A percentile compares a stretch with the other conserved stretches of the same genome.
phyloP scores from a whole-genome alignment of 1,284 basidiomycete genomes.

The Limonomyces culmigenus region DNA sequence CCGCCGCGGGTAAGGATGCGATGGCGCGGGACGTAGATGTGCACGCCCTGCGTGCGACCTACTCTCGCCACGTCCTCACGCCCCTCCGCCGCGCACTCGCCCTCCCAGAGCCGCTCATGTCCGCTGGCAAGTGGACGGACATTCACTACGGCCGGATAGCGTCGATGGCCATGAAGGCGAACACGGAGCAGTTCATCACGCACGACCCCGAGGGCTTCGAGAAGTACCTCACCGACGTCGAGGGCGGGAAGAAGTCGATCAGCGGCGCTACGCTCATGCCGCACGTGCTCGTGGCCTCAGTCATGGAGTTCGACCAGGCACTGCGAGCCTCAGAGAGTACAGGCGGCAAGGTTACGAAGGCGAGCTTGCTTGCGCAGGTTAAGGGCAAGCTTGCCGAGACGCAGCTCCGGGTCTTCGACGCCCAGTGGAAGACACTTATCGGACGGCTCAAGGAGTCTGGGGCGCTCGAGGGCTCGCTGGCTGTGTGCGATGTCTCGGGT shows the following conservation, averaged over 20 bases:
- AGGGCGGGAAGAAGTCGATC: constrained; percentile 32
- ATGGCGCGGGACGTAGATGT: constrained; percentile 14
- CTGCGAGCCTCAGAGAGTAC: not conserved
- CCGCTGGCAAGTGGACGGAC: constrained; percentile 35
- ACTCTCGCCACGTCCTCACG: constrained; percentile 35
- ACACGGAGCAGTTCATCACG: constrained; percentile 31
- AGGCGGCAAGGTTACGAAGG: not conserved
- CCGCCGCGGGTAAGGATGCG: constrained; percentile 8
- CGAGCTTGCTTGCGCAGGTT: constrained; percentile 7
- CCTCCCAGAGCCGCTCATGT: constrained; percentile 47
- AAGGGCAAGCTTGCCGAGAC: constrained; percentile 14
- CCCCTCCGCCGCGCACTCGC: constrained; percentile 29
- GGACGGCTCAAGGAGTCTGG: constrained; percentile 33
- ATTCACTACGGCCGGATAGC: constrained; percentile 38
- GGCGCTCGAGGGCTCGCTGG: constrained; percentile 40
- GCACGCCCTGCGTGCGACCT: constrained; percentile 29
- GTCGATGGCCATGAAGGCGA: constrained; percentile 39
- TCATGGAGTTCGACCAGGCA: constrained; percentile 12
- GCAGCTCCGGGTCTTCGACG: constrained; percentile 29
- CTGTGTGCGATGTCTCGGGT: constrained; percentile 58
- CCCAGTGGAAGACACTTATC: constrained; percentile 50
- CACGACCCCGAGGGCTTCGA: constrained; percentile 44
- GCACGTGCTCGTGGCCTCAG: constrained; percentile 30
- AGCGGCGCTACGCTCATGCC: constrained; percentile 47
- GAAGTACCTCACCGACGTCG: constrained; percentile 34